Percentiles rank a stretch among this genome's conserved stretches.
Evolutionary conservation across 768 basidiomycete species (phyloP).

Genomic region (Mycena venus): DNA sequence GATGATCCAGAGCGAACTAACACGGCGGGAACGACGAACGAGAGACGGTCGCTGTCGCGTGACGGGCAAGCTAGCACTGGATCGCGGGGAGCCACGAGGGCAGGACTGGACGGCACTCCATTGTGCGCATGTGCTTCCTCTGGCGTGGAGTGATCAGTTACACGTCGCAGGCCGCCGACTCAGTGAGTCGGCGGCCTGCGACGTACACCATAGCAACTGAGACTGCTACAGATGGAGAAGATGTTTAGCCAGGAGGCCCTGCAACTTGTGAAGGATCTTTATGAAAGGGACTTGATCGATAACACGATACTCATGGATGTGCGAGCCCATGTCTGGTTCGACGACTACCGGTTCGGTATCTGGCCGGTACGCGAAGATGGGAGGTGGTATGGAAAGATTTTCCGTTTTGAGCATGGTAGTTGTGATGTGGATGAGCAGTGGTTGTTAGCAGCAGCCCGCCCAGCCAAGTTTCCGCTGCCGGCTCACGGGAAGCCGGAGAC

Average conservation of each 20-base stretch:
- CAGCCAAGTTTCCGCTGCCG: not conserved
- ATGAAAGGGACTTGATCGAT: not conserved
- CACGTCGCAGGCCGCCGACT: no score
- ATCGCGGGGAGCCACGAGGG: slow-evolving; percentile 6
- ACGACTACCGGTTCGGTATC: slow-evolving; percentile 18
- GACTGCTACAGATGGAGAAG: not conserved
- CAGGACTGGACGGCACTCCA: slow-evolving; percentile 12
- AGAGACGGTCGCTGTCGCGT: slow-evolving; percentile 19
- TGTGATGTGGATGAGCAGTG: slow-evolving; percentile 11
- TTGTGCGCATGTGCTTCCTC: slow-evolving; percentile 14
- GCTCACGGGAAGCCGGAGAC: slow-evolving; percentile 4
- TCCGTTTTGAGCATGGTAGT: slow-evolving; percentile 15
- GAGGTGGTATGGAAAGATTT: slow-evolving; percentile 17
- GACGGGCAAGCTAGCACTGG: slow-evolving; percentile 5
- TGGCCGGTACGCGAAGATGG: slow-evolving; percentile 13
- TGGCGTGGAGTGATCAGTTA: slow-evolving; percentile 2
- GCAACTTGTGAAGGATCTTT: not conserved
- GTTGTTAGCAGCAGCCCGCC: slow-evolving; percentile 10
- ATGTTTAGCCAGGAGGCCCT: not conserved
- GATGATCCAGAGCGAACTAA: not conserved
- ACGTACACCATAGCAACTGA: not conserved
- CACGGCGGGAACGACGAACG: not conserved
- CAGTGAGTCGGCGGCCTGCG: not conserved
- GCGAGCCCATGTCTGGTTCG: slow-evolving; percentile 11
- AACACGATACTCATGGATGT: slow-evolving; percentile 23